A percentile compares a stretch with the other conserved stretches of the same genome.
phyloP scores from a whole-genome alignment of 2,329 filamentous ascomycete species.

The Trichoderma cornu-damae region DNA sequence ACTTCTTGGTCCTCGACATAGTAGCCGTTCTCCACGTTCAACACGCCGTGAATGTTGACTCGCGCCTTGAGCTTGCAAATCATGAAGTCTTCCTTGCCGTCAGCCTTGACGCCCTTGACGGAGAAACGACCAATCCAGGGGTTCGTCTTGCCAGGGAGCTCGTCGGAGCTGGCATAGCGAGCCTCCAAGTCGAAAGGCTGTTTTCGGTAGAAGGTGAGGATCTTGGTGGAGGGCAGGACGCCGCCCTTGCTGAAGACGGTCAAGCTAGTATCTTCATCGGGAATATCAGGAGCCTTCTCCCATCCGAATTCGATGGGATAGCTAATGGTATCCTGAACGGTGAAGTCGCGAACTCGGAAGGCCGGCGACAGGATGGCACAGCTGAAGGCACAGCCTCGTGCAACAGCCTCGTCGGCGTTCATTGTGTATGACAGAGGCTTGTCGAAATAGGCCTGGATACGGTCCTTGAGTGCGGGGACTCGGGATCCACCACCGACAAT shows the following conservation, averaged over 20 bases:
- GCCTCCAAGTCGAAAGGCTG: constrained; percentile 96
- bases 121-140: constrained; percentile 98
- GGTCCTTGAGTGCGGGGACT: constrained; percentile 87
- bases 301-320: constrained; percentile 98
- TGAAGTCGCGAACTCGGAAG: constrained; percentile 97
- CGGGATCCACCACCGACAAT: constrained; percentile 92
- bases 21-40: constrained; percentile 96
- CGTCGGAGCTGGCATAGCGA: constrained; percentile 80
- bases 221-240: constrained; percentile 96
- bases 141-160: constrained; percentile 81
- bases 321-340: constrained; percentile 93
- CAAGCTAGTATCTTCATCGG: constrained; percentile 94
- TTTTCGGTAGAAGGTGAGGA: constrained; percentile 98
- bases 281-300: constrained; percentile 98
- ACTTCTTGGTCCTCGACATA: constrained; percentile 97
- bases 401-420: constrained; percentile 96
- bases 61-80: constrained; percentile 99
- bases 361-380: constrained; percentile 95
- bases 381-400: constrained; percentile 92
- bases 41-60: constrained; percentile 89
- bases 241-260: constrained; percentile 98
- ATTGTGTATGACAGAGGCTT: constrained; percentile 92
- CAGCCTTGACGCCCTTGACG: constrained; percentile 93
- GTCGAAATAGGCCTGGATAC: constrained; percentile 84
- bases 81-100: constrained; percentile 95